Conservation (phyloP, 2,329 filamentous ascomycete genomes). For the Aschersonia sp. region DNA sequence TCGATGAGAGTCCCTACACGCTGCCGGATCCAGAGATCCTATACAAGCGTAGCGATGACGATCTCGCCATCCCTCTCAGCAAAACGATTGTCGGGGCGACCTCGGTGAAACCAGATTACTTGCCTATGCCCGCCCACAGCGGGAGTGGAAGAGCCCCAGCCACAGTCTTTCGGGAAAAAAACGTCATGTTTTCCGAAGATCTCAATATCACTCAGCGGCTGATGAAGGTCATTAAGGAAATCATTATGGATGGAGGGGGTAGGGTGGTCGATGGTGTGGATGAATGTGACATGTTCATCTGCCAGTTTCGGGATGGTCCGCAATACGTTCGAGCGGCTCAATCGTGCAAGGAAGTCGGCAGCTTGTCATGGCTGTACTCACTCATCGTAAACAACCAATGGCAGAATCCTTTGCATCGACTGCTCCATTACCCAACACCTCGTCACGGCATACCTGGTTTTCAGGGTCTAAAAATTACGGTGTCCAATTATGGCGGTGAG, state of each 20-base stretch:
- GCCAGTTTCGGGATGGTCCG: slow-evolving; percentile 69
- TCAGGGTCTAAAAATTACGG: slow-evolving; percentile 59
- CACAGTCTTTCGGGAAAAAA: slow-evolving; percentile 63
- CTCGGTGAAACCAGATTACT: slow-evolving; percentile 28
- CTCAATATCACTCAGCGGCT: slow-evolving; percentile 56
- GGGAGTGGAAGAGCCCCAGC: slow-evolving; percentile 34
- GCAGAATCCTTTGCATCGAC: slow-evolving; percentile 68
- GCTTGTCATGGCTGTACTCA: slow-evolving; percentile 85
- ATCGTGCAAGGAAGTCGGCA: slow-evolving; percentile 71
- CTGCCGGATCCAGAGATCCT: slow-evolving; percentile 79
- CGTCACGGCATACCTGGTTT: slow-evolving; percentile 69
- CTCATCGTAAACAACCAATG: slow-evolving; percentile 80
- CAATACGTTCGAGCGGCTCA: slow-evolving; percentile 68
- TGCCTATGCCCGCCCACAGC: slow-evolving; percentile 26
- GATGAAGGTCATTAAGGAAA: slow-evolving; percentile 48
- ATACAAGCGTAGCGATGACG: slow-evolving; percentile 38
- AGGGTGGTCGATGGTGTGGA: slow-evolving; percentile 48
- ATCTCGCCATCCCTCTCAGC: slow-evolving; percentile 40
- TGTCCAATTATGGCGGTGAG: slow-evolving; percentile 95
- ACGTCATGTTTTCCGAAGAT: slow-evolving; percentile 64
- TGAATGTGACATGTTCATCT: slow-evolving; percentile 70
- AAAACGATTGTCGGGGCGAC: slow-evolving; percentile 54
- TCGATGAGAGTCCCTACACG: slow-evolving; percentile 74
- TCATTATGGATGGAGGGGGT: slow-evolving; percentile 62
- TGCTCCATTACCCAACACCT: slow-evolving; percentile 83